These are phyloP conservation scores for Desmodesmus armatus DNA, from an alignment of 139 green algal genomes.

Conservation along the genomic window DNA sequence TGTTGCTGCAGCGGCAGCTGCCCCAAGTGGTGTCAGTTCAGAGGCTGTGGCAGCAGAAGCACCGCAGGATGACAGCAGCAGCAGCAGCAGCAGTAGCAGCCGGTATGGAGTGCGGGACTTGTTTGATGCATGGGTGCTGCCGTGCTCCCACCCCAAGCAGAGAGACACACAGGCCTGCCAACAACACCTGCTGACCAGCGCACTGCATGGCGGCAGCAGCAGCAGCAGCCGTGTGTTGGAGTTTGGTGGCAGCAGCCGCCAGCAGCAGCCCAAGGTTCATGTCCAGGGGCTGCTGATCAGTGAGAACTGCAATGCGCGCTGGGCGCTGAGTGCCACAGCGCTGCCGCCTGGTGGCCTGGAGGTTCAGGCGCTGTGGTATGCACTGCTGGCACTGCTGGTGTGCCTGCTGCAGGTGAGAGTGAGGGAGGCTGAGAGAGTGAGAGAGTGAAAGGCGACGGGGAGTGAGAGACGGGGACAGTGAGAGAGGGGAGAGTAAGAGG, in stretches of 20 bases:
- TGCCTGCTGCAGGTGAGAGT: slow-evolving; percentile 28
- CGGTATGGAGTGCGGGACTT: neutral
- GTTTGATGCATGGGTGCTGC: slow-evolving; percentile 25
- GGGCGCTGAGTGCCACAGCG: neutral
- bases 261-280: slow-evolving; percentile 7
- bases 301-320: slow-evolving; percentile 34
- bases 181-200: neutral
- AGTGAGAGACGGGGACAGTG: no score
- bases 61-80: neutral
- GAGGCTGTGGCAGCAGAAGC: neutral
- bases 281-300: slow-evolving; percentile 26
- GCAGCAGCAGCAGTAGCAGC: neutral
- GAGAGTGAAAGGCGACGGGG: no score
- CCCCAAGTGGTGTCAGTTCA: neutral
- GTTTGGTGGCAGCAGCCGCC: no score
- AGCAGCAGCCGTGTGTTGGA: no score
- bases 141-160: slow-evolving; percentile 29
- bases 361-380: slow-evolving; percentile 6
- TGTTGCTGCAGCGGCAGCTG: neutral
- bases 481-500: no score
- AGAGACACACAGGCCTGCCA: neutral
- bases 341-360: neutral
- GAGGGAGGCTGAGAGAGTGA: no score
- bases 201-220: neutral
- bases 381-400: slow-evolving; percentile 7